These are phyloP conservation scores for Gloeostereum incarnatum DNA, from an alignment of 768 basidiomycete genomes.

Conservation along the genomic window DNA sequence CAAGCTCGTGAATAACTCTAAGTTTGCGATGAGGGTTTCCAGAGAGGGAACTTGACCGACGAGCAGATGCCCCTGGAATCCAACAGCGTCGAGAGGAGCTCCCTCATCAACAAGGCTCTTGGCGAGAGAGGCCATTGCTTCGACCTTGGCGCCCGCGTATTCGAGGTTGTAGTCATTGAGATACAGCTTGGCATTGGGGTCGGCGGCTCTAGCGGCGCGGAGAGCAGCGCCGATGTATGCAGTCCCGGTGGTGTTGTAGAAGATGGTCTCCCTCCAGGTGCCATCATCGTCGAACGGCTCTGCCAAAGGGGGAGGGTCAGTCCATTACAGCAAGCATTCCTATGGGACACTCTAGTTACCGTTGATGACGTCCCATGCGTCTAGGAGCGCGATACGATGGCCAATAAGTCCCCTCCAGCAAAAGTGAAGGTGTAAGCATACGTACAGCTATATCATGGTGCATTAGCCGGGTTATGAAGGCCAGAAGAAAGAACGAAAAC, in stretches of 20 bases:
- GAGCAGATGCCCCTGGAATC: slow-evolving; percentile 52
- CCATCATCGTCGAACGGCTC: slow-evolving; percentile 56
- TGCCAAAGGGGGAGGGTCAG: slow-evolving; percentile 6
- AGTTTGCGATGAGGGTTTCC: slow-evolving; percentile 29
- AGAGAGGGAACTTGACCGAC: slow-evolving; percentile 41
- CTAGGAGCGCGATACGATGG: slow-evolving; percentile 11
- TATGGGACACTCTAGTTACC: no score
- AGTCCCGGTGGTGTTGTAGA: slow-evolving; percentile 40
- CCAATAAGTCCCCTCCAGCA: not conserved
- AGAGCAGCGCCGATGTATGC: slow-evolving; percentile 45
- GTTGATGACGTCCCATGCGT: slow-evolving; percentile 46
- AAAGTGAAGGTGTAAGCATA: not conserved
- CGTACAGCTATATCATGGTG: not conserved
- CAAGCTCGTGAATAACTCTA: slow-evolving; percentile 44
- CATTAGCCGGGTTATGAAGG: no score
- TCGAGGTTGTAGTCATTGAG: slow-evolving; percentile 25
- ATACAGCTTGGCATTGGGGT: slow-evolving; percentile 48
- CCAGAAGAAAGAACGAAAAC: slow-evolving; percentile 6
- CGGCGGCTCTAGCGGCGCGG: slow-evolving; percentile 40
- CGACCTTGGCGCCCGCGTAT: slow-evolving; percentile 39
- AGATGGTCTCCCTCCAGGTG: slow-evolving; percentile 41
- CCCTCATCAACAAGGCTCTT: slow-evolving; percentile 33
- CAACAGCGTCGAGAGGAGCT: slow-evolving; percentile 52
- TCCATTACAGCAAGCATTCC: not conserved
- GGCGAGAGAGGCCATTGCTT: slow-evolving; percentile 45